Base-by-base conservation (phyloP, 345 rosid species). In the Mercurialis annua region DNA sequence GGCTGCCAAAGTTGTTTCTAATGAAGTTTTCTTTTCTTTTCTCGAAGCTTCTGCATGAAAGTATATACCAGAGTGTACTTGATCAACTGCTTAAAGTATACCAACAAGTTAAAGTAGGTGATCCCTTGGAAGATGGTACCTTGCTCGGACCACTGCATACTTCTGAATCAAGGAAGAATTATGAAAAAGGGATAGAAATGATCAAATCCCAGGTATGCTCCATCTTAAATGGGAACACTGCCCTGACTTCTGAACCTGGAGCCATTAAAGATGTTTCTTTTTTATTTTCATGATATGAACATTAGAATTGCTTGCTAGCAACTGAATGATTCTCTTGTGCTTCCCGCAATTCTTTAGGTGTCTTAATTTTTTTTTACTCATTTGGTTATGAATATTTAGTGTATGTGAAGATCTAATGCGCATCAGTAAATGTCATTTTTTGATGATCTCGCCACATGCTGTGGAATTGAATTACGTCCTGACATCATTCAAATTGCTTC, bases 131-230 rank as follows among this genome's bases (percentile, higher is more conserved):
- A 67, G 89, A 89, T 66, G 95, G 92, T 33, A 87, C 82, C 49
- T 80, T 89, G 81, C 87, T 91, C 49, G 99, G 99, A 62, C 97
- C 97, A 10, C 44, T 94, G 69, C 97, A 89, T 73, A 85, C 99
- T 68, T 67, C 90, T 67, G 80, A 70, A 38, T 89, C 97, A 26
- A 84, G 83, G 86, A 83, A 85, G 76, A 86, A 82, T 71, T 94
- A 83, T 34, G 86, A 83, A 81, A 86, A 85, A 73, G 96, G 97
- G 68, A 91, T 94, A 14, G 89, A 89, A 78, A 74, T 75, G 21
- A 91, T 89, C 74, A 91, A 91, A 80, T 89, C 95, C 63, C 93
- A 91, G 92, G 99, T 73, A 78, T 68, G 81, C 74, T 80, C 58
- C 56, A 26, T 9, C 31, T 46, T 46, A 1, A 26, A 62, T 46